These are phyloP conservation scores for Sutorius eximius DNA, from an alignment of 1,284 basidiomycete genomes.

Conservation along the genomic window DNA sequence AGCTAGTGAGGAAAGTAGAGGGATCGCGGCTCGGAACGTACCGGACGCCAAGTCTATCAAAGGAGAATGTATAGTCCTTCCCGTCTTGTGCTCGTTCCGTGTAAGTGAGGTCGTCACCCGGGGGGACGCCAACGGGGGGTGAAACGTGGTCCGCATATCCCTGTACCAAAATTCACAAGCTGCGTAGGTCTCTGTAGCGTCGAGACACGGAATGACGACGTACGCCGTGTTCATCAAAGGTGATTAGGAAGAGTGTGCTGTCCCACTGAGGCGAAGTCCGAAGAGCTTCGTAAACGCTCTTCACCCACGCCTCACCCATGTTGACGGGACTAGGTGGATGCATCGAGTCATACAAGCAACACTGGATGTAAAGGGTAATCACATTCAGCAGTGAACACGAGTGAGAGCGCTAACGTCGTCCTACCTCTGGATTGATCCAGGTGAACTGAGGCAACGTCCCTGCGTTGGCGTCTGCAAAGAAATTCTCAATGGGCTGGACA, in stretches of 20 bases:
- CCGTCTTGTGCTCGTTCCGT: conserved; percentile 25
- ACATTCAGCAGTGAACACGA: background rate
- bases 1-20: background rate
- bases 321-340: conserved; percentile 30
- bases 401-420: background rate
- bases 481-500: conserved; percentile 18
- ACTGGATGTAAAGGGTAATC: conserved; percentile 3
- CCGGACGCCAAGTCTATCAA: conserved; percentile 29
- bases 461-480: conserved; percentile 24
- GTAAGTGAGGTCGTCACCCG: conserved; percentile 28
- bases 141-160: conserved; percentile 28
- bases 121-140: conserved; percentile 24
- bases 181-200: background rate
- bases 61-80: conserved; percentile 23
- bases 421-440: conserved; percentile 30
- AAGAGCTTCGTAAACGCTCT: conserved; percentile 25
- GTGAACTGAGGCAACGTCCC: conserved; percentile 29
- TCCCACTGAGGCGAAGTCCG: conserved; percentile 28
- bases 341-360: conserved; percentile 29
- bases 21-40: conserved; percentile 3
- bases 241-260: conserved; percentile 20
- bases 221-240: conserved; percentile 30
- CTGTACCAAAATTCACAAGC: conserved; percentile 1
- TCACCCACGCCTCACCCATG: conserved; percentile 28
- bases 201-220: background rate